Base-by-base conservation (phyloP, 2,329 filamentous ascomycete genomes). In the Pseudogymnoascus sp. region DNA sequence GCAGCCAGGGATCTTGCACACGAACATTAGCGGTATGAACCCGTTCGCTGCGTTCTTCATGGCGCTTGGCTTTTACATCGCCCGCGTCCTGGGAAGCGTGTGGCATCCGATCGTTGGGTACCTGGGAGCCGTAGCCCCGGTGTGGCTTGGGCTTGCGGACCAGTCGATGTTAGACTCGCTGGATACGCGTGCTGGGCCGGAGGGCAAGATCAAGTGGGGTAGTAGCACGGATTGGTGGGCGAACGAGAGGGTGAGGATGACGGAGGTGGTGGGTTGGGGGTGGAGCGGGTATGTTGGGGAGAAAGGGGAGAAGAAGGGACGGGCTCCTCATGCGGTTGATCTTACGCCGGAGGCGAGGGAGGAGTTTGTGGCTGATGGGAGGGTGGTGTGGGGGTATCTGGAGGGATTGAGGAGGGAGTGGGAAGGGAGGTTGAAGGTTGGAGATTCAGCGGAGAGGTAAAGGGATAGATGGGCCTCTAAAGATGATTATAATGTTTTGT, bases 261-360 rank as follows among this genome's bases (percentile, higher is more conserved):
- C 92, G 1, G 91, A 96, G 74, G 87, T 96, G 2, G 86, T 90
- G 47, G 90, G 91, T 6, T 97, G 93, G 92, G 93, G 91, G 0
- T 88, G 86, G 75, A 78, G 84, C 67, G 86, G 88, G 63, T 77
- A 75, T 8, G 77, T 80, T n/a, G 80, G 81, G 67, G 69, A 80
- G 62, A 77, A 85, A 68, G 76, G 78, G 47, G 81, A 78, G 70
- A 77, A 80, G 23, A 79, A 81, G 10, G 85, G 84, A 0, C 80
- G 91, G 66, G 87, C 84, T 73, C 78, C 79, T 3, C 82, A 81
- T 12, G 82, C 83, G 1, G 75, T 72, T 23, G 80, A 87, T 62
- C 75, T 86, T 57, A 92, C 86, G 0, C 75, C 81, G 66, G 85
- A 89, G 71, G 80, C 79, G 54, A 79, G 81, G 63, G 77, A 79